Evolutionary conservation across 1,284 basidiomycete genomes (phyloP).

Genomic region (Puccinia horiana): DNA sequence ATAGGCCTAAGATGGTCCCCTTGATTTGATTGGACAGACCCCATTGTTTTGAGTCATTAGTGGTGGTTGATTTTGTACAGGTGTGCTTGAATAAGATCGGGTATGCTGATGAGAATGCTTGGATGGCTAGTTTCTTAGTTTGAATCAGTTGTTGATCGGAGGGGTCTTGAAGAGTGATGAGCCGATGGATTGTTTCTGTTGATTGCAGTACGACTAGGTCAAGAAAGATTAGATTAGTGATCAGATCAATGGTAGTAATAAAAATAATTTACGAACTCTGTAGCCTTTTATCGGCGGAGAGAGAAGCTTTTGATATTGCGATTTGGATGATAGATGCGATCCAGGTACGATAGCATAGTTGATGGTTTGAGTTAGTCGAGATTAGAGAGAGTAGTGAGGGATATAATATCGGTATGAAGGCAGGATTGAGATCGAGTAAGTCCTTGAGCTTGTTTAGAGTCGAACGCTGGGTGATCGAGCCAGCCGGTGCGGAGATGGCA

Average conservation of each 20-base stretch:
- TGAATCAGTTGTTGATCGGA: constrained; percentile 33
- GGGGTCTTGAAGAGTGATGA: constrained; percentile 34
- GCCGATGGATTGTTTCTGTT: constrained; percentile 36
- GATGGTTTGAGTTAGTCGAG: constrained; percentile 21
- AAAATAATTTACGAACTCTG: constrained; percentile 19
- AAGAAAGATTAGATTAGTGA: neutral
- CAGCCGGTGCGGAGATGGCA: constrained; percentile 25
- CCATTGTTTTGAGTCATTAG: constrained; percentile 42
- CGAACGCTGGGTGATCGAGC: constrained; percentile 20
- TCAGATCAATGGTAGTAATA: neutral
- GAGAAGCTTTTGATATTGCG: constrained; percentile 24
- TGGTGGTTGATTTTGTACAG: constrained; percentile 36
- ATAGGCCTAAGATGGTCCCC: constrained; percentile 24
- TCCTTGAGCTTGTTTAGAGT: constrained; percentile 19
- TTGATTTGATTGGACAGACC: constrained; percentile 44
- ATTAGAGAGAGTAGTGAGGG: constrained; percentile 41
- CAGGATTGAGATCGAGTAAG: constrained; percentile 33
- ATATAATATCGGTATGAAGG: constrained; percentile 45
- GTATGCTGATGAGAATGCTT: constrained; percentile 58
- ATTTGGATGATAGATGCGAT: constrained; percentile 44
- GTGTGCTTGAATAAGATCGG: constrained; percentile 54
- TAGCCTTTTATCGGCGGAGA: constrained; percentile 33
- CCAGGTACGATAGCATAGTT: constrained; percentile 19
- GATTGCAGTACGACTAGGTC: constrained; percentile 31
- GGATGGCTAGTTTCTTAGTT: constrained; percentile 55